Evolutionary conservation across 202 grass and related monocot genomes (phyloP).

Genomic region (Elaeis oleifera): DNA sequence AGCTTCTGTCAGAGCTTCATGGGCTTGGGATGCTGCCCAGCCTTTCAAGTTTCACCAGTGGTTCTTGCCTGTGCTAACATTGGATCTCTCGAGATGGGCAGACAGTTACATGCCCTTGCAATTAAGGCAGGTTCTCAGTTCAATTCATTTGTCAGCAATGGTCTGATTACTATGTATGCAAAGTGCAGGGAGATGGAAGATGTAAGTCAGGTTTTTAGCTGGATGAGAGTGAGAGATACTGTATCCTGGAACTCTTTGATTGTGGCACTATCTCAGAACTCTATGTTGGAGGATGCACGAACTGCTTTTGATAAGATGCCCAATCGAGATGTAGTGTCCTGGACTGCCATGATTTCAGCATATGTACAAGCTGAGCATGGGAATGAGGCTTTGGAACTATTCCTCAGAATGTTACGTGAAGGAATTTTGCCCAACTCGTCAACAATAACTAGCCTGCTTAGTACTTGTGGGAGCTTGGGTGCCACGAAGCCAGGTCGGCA

Average conservation of each 20-base stretch:
- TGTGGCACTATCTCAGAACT: slow-evolving; percentile 44
- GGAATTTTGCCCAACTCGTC: slow-evolving; percentile 41
- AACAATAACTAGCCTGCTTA: slow-evolving; percentile 48
- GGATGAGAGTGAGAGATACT: slow-evolving; percentile 46
- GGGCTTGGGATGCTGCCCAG: slow-evolving; percentile 47
- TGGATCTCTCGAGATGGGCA: slow-evolving; percentile 45
- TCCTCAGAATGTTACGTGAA: slow-evolving; percentile 43
- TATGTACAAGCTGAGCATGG: slow-evolving; percentile 53
- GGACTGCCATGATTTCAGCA: slow-evolving; percentile 71
- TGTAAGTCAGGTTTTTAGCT: slow-evolving; percentile 37
- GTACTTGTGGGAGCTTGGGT: slow-evolving; percentile 37
- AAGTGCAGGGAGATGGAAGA: slow-evolving; percentile 49
- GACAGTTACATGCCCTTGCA: slow-evolving; percentile 53
- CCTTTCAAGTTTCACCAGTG: slow-evolving; percentile 60
- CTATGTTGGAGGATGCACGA: slow-evolving; percentile 40
- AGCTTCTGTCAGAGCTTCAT: slow-evolving; percentile 37
- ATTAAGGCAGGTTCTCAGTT: slow-evolving; percentile 58
- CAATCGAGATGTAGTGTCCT: slow-evolving; percentile 60
- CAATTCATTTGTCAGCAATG: slow-evolving; percentile 58
- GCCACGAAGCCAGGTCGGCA: slow-evolving; percentile 49
- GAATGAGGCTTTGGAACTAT: slow-evolving; percentile 42
- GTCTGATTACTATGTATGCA: slow-evolving; percentile 55
- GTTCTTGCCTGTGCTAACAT: slow-evolving; percentile 54
- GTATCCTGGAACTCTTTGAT: slow-evolving; percentile 75
- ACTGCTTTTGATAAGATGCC: slow-evolving; percentile 50